These are phyloP conservation scores for Verbascum thapsus DNA, from an alignment of 257 asterid species.

Conservation along the genomic window DNA sequence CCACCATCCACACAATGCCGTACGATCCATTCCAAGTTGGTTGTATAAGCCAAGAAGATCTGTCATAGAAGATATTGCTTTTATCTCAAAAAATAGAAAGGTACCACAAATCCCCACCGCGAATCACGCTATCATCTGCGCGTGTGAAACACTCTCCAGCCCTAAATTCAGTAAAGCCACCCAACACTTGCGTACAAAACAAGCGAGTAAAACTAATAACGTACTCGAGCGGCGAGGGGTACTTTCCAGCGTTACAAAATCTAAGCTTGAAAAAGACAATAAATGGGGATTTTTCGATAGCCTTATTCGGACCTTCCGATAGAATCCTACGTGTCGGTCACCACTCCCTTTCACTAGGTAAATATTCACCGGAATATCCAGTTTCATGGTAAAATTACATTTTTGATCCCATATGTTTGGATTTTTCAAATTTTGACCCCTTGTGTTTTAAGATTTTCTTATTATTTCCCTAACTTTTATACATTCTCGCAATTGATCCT, in stretches of 20 bases:
- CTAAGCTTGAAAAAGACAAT: slow-evolving; percentile 30
- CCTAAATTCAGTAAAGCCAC: background rate
- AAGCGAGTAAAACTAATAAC: slow-evolving; percentile 23
- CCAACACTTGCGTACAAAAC: slow-evolving; percentile 19
- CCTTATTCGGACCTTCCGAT: slow-evolving; percentile 51
- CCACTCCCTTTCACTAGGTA: slow-evolving; percentile 35
- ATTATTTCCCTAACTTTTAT: too few relatives aligned
- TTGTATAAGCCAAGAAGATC: slow-evolving; percentile 11
- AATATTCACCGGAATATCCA: slow-evolving; percentile 31
- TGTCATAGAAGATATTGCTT: slow-evolving; percentile 31
- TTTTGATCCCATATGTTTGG: too few relatives aligned
- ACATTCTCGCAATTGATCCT: too few relatives aligned
- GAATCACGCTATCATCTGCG: slow-evolving; percentile 6
- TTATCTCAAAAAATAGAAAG: background rate
- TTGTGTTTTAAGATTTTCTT: too few relatives aligned
- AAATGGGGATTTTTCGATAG: slow-evolving; percentile 35
- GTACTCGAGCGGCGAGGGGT: slow-evolving; percentile 6
- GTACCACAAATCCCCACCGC: background rate
- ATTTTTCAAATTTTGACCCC: too few relatives aligned
- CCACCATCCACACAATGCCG: slow-evolving; percentile 8
- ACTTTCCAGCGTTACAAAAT: slow-evolving; percentile 27
- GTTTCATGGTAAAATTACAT: too few relatives aligned
- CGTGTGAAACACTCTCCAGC: background rate
- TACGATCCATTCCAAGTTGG: slow-evolving; percentile 25
- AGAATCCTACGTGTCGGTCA: slow-evolving; percentile 65